Evolutionary conservation across 2,329 filamentous ascomycete genomes (phyloP).

Genomic region (Paracoccidioides lutzii): DNA sequence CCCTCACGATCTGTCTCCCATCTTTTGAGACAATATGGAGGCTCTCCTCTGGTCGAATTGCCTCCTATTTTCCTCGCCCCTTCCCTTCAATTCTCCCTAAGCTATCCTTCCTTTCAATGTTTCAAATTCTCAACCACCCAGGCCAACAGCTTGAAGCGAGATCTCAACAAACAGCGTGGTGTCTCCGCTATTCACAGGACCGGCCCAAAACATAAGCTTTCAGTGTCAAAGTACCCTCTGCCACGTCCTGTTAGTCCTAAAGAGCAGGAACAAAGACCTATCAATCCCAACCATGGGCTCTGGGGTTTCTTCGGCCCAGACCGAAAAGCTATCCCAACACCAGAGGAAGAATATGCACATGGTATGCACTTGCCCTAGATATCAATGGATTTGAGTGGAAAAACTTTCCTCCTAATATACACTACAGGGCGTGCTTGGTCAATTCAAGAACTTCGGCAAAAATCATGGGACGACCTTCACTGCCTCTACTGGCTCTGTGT

Average conservation of each 20-base stretch:
- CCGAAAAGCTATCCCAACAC: constrained; percentile 55
- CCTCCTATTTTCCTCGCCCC: constrained; percentile 35
- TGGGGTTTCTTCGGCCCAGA: constrained; percentile 80
- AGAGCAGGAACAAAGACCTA: constrained; percentile 36
- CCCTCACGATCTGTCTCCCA: constrained; percentile 24
- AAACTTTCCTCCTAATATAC: not conserved
- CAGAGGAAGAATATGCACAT: constrained; percentile 56
- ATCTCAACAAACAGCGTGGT: constrained; percentile 68
- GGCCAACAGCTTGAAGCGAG: constrained; percentile 40
- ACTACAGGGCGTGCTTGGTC: constrained; percentile 62
- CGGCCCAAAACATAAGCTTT: constrained; percentile 60
- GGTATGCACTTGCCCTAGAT: constrained; percentile 34
- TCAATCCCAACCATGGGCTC: constrained; percentile 67
- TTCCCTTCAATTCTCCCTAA: constrained; percentile 12
- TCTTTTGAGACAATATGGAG: constrained; percentile 23
- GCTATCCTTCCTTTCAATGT: constrained; percentile 4
- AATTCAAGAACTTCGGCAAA: constrained; percentile 69
- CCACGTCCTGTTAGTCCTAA: constrained; percentile 33
- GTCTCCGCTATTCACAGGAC: constrained; percentile 69
- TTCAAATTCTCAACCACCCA: constrained; percentile 13
- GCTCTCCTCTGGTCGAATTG: constrained; percentile 24
- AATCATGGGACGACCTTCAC: constrained; percentile 91
- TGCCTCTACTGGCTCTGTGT: constrained; percentile 87
- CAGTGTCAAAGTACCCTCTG: constrained; percentile 56
- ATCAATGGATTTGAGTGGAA: not conserved